Conservation (phyloP, 305 asterid genomes). For the Petunia hybrid region DNA sequence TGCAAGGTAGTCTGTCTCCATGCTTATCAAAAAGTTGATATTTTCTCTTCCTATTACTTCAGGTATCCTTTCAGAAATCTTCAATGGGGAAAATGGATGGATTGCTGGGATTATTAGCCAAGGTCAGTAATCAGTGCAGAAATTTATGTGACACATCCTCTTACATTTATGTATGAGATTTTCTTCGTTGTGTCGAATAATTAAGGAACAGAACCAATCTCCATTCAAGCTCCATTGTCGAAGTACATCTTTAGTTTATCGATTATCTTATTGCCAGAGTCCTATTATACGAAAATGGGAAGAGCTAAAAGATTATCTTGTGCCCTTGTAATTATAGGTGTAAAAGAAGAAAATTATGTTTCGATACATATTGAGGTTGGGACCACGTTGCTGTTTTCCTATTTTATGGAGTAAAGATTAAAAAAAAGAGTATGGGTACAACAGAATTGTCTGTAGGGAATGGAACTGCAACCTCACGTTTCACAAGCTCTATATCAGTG, state of each 20-base stretch:
- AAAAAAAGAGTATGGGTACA: background rate
- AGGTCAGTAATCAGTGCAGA: slow-evolving; percentile 54
- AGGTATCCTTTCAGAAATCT: slow-evolving; percentile 64
- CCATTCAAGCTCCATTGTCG: background rate
- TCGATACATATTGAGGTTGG: too few species aligned
- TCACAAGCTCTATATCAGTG: background rate
- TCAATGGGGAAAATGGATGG: slow-evolving; percentile 52
- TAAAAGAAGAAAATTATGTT: too few species aligned
- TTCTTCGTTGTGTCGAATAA: slow-evolving; percentile 22
- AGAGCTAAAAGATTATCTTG: background rate
- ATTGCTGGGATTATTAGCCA: slow-evolving; percentile 58
- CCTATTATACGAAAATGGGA: background rate
- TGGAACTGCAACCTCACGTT: background rate
- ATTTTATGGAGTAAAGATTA: background rate
- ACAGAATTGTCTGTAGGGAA: background rate
- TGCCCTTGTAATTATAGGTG: too few species aligned
- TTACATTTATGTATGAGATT: slow-evolving; percentile 28
- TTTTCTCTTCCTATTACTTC: slow-evolving; percentile 41
- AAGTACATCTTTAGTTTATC: slow-evolving; percentile 5
- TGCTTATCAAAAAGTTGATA: slow-evolving; percentile 7
- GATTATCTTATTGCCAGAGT: slow-evolving; percentile 7
- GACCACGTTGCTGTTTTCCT: background rate
- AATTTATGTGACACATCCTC: background rate
- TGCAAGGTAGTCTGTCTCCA: background rate
- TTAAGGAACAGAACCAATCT: background rate